Conservation (phyloP, 2,329 filamentous ascomycete genomes). For the Aspergillus pseudoviridinutans region DNA sequence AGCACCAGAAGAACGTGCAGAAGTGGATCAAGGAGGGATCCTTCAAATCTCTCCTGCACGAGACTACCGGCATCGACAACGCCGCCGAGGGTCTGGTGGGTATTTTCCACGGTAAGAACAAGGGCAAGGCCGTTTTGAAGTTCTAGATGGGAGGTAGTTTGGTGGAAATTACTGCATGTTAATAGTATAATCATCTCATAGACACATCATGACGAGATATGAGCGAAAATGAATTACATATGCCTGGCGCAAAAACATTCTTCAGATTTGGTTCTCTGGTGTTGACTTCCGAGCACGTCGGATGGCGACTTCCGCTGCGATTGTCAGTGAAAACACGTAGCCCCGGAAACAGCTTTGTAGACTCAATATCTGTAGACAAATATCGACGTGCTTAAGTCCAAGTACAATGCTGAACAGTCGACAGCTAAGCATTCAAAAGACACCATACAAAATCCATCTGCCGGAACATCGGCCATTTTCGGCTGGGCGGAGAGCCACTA, state of each 20-base stretch:
- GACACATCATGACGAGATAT: neutral
- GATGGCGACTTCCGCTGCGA: neutral
- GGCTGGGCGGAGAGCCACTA: slow-evolving; percentile 31
- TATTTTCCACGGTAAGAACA: slow-evolving; percentile 74
- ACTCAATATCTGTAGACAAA: neutral
- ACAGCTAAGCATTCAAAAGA: neutral
- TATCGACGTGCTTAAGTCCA: neutral
- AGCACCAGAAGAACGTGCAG: slow-evolving; percentile 72
- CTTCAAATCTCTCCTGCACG: slow-evolving; percentile 65
- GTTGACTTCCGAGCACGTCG: neutral
- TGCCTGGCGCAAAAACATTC: slow-evolving; percentile 10
- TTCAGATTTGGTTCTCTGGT: slow-evolving; percentile 1
- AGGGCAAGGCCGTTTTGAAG: slow-evolving; percentile 80
- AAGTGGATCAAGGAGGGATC: slow-evolving; percentile 73
- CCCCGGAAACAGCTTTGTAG: neutral
- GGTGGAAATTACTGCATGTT: neutral
- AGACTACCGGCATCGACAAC: slow-evolving; percentile 74
- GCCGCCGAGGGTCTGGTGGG: slow-evolving; percentile 69
- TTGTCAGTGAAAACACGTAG: neutral
- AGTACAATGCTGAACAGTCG: neutral
- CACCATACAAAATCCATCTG: slow-evolving; percentile 4
- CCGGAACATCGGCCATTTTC: slow-evolving; percentile 35
- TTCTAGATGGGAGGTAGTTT: slow-evolving; percentile 43
- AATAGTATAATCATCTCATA: neutral
- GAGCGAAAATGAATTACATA: neutral